Base-by-base conservation (phyloP, 441 rosid species). In the Erodium trifolium region DNA sequence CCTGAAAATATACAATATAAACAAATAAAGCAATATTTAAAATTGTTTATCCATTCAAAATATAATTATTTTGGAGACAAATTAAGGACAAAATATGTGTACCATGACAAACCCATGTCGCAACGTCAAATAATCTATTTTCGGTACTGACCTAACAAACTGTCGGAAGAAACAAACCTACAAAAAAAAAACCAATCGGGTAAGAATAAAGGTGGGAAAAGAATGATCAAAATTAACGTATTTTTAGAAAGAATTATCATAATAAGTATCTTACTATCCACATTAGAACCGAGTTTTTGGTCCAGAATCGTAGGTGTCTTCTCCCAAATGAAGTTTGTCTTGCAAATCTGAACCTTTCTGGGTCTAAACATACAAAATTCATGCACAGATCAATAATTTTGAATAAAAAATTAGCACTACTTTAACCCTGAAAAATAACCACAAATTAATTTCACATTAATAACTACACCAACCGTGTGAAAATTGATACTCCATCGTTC, bases 21-120 rank as follows among this genome's bases (percentile, higher is more conserved):
- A 37, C 41, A 37, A 37, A 37, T 7, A 37, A 23, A 23, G 2
- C 27, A 23, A 23, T 23, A 23, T 23, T 23, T 23, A 23, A 2
- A 23, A 23, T 23, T 23, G 27, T 23, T 23, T 23, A 23, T 23
- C 27, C 27, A 23, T 23, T 2, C n/a, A n/a, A 35, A 3, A 4
- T 37, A 12, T n/a, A 27, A 6, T 59, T 12, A 5, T 19, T 34
- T 5, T 14, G 19, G 35, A 13, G 4, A 37, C 4, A 37, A 37
- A 37, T 23, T 23, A 23, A 4, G 12, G 2, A 66, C 47, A 17
- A 18, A 45, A 63, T 14, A 27, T 63, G 53, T 23, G 41, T 37
- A 85, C 92, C 92, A 74, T 85, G 49, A 87, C 81, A 72, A 87
- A 87, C 68, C 92, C 92, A 78, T 85, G 89, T 47, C 92, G 70